Evolutionary conservation across 2,329 filamentous ascomycete species (phyloP).

Genomic region (Rhinocladiella similis): DNA sequence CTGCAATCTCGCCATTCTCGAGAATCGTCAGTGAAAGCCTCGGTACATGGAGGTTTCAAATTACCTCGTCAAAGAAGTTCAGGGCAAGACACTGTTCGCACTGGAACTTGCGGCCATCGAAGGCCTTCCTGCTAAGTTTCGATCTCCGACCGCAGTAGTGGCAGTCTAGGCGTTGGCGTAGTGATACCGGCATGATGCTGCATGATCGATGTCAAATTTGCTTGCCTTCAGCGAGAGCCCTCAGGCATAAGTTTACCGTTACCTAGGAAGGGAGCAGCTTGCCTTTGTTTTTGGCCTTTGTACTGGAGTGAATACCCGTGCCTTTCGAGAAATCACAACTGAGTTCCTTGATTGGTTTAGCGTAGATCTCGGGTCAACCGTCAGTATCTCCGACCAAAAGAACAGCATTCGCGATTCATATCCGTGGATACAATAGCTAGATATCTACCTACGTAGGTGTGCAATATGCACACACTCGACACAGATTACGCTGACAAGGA

Average conservation of each 20-base stretch:
- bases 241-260: too few relatives aligned
- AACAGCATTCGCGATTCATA: background rate
- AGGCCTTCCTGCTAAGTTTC: conserved; percentile 46
- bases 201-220: background rate
- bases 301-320: too few relatives aligned
- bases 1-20: conserved; percentile 83
- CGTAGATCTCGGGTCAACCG: background rate
- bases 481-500: too few relatives aligned
- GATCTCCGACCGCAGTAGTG: conserved; percentile 73
- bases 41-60: conserved; percentile 27
- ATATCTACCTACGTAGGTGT: too few relatives aligned
- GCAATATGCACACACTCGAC: too few relatives aligned
- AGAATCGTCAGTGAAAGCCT: conserved; percentile 28
- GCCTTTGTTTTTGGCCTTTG: too few relatives aligned
- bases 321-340: conserved; percentile 3
- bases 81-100: conserved; percentile 79
- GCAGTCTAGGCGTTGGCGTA: conserved; percentile 60
- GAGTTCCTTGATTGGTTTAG: conserved; percentile 7
- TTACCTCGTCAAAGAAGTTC: conserved; percentile 85
- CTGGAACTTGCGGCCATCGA: conserved; percentile 64
- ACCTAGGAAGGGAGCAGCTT: too few relatives aligned
- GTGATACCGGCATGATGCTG: conserved; percentile 42
- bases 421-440: too few relatives aligned
- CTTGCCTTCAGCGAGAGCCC: too few relatives aligned
- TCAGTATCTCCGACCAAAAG: conserved; percentile 1